Conservation (phyloP, 2,329 filamentous ascomycete species). For the Raffaelea albimanens region DNA sequence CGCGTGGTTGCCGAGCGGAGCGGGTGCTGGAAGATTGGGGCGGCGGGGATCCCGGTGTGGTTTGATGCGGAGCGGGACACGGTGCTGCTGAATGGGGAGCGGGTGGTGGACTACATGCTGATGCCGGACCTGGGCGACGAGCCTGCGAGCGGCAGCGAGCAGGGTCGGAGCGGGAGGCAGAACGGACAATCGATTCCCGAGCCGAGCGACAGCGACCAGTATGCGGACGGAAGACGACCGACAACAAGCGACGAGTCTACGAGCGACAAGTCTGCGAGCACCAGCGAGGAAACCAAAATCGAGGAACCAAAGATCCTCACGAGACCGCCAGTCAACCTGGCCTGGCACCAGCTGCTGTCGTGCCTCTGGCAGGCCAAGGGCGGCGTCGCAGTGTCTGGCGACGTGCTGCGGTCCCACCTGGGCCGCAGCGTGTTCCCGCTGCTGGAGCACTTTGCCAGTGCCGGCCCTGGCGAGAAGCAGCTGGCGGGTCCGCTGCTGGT, state of each 20-base stretch:
- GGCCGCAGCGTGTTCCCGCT: conserved; percentile 2
- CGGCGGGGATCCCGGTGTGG: conserved; percentile 3
- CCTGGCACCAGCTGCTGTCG: no score
- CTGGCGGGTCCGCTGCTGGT: conserved; percentile 3
- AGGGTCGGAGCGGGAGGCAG: neutral
- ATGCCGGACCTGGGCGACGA: neutral
- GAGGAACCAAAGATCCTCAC: neutral
- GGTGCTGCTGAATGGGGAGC: conserved; percentile 6
- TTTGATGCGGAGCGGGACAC: conserved; percentile 6
- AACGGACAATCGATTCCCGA: neutral
- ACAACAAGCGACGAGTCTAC: no score
- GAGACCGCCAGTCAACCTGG: no score
- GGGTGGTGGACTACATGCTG: neutral
- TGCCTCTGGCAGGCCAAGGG: neutral
- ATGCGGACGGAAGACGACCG: neutral
- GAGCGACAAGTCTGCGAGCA: no score
- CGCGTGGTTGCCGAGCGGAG: neutral
- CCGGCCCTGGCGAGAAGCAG: neutral
- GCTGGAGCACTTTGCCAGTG: neutral
- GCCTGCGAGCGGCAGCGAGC: neutral
- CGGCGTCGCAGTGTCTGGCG: conserved; percentile 2
- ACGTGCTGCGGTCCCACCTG: neutral
- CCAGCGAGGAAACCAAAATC: neutral
- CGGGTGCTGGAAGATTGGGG: conserved; percentile 5
- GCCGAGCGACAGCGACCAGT: neutral